These are phyloP conservation scores for Amylostereum areolatum DNA, from an alignment of 1,284 basidiomycete genomes.

Conservation along the genomic window DNA sequence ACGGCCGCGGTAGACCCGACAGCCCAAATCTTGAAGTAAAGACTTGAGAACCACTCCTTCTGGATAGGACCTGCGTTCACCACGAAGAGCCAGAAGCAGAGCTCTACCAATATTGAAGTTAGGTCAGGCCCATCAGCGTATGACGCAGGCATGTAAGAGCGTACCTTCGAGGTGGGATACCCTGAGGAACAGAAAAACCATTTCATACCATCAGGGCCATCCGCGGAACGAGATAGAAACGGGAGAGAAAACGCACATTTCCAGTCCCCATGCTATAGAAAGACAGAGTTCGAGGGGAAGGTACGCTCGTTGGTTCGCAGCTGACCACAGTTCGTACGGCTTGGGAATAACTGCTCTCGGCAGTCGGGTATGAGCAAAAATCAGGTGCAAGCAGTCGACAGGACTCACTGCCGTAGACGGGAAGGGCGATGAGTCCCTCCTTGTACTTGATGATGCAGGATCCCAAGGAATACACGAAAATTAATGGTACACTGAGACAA, in stretches of 20 bases:
- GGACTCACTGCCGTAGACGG: conserved; percentile 45
- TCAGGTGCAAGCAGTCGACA: neutral
- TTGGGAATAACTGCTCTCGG: conserved; percentile 50
- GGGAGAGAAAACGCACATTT: conserved; percentile 47
- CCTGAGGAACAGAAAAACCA: conserved; percentile 28
- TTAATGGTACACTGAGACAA: conserved; percentile 52
- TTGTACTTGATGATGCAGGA: conserved; percentile 66
- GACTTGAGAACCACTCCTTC: conserved; percentile 69
- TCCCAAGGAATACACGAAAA: conserved; percentile 53
- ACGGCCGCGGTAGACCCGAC: conserved; percentile 56
- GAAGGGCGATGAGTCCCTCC: conserved; percentile 49
- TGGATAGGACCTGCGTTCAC: conserved; percentile 54
- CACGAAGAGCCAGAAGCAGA: conserved; percentile 80
- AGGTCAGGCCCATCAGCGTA: neutral
- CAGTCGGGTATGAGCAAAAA: neutral
- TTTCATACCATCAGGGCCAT: too few relatives aligned
- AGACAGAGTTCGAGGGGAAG: conserved; percentile 60
- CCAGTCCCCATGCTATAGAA: conserved; percentile 60
- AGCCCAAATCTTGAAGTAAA: conserved; percentile 67
- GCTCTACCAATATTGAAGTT: conserved; percentile 36
- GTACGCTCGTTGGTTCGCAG: conserved; percentile 36
- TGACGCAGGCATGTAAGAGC: neutral
- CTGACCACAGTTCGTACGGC: conserved; percentile 53
- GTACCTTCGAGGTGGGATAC: conserved; percentile 73
- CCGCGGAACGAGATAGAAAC: neutral